Conservation (phyloP, 495 filamentous ascomycete species). For the Penicillium egyptiacum region DNA sequence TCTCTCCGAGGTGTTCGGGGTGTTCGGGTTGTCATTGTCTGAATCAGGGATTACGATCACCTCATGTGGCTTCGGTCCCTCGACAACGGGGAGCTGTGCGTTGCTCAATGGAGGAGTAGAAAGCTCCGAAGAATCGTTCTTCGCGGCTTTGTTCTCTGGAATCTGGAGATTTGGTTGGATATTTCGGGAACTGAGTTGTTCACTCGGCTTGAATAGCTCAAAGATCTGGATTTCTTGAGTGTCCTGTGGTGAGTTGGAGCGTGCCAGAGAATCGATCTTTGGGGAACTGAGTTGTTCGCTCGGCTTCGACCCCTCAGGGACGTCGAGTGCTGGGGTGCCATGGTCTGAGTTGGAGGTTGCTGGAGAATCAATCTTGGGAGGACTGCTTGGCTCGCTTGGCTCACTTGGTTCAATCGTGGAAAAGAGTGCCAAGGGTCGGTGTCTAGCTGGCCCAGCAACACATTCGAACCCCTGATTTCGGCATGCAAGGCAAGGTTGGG, state of each 20-base stretch:
- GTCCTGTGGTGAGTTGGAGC: background rate
- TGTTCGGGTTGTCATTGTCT: background rate
- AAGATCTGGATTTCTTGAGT: background rate
- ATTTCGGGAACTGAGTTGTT: background rate
- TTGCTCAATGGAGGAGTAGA: too few relatives aligned
- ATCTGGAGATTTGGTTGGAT: background rate
- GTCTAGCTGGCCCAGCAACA: constrained; percentile 9
- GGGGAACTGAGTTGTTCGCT: background rate
- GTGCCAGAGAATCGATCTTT: background rate
- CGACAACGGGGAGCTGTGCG: background rate
- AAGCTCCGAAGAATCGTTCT: background rate
- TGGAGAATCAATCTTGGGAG: background rate
- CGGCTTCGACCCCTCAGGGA: background rate
- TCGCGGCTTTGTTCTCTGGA: background rate
- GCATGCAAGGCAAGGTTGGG: constrained; percentile 3
- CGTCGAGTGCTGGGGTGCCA: background rate
- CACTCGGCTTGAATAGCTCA: background rate
- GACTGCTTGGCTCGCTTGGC: background rate
- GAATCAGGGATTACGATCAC: background rate
- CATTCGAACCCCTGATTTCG: constrained; percentile 1
- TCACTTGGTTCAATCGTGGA: background rate
- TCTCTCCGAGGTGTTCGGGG: background rate
- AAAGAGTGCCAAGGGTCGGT: background rate
- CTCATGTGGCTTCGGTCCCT: background rate
- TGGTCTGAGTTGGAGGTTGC: background rate